phyloP scores from a whole-genome alignment of 768 basidiomycete genomes.

The Tricholoma flavovirens region DNA sequence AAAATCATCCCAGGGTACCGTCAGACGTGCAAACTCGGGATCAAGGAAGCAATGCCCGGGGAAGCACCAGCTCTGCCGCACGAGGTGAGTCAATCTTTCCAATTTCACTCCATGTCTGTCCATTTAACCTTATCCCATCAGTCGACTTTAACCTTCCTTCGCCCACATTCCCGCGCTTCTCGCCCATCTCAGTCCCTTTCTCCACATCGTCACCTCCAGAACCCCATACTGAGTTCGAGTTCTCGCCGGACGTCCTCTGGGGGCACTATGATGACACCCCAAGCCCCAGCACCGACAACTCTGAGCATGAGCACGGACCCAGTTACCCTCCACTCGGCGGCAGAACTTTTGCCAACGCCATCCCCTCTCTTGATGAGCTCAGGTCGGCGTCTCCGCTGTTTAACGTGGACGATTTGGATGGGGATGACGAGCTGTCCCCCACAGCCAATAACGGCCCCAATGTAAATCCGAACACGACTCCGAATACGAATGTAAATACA shows the following conservation, averaged over 20 bases:
- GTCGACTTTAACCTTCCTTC: not conserved
- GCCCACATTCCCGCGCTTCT: not conserved
- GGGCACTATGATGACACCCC: conserved; percentile 1
- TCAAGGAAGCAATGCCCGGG: not conserved
- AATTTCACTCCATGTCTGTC: too few relatives aligned
- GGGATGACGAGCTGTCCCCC: not conserved
- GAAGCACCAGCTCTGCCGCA: too few relatives aligned
- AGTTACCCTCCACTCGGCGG: not conserved
- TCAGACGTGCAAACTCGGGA: not conserved
- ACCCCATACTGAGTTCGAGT: not conserved
- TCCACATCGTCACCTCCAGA: not conserved
- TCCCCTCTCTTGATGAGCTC: conserved; percentile 11
- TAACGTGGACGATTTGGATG: conserved; percentile 1
- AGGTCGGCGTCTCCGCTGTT: conserved; percentile 13
- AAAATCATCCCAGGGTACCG: not conserved
- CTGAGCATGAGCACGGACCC: not conserved
- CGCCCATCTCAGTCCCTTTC: not conserved
- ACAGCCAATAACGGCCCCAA: not conserved
- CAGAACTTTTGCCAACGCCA: conserved; percentile 5
- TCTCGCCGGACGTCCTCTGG: conserved; percentile 2
- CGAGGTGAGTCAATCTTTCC: not conserved
- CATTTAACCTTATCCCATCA: not conserved
- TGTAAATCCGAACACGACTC: not conserved
- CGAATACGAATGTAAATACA: not conserved
- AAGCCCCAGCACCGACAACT: conserved; percentile 3